phyloP scores from a whole-genome alignment of 495 filamentous ascomycete species.

The Talaromyces borbonicus region DNA sequence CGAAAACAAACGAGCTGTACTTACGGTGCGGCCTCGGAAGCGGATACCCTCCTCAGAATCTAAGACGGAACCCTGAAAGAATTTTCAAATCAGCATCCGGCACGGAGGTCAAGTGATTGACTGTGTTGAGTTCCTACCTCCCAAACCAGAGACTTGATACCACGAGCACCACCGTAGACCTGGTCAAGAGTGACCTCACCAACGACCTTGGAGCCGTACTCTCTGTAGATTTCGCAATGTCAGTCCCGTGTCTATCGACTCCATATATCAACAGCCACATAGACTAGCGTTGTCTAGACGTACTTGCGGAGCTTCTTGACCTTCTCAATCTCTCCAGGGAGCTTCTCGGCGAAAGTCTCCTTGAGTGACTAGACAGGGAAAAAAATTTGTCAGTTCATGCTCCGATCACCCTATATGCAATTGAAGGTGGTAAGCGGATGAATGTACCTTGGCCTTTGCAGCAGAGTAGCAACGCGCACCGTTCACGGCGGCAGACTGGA shows the following conservation, averaged over 20 bases:
- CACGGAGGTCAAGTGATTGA: not conserved
- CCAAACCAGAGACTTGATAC: conserved; percentile 97
- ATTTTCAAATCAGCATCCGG: conserved; percentile 7
- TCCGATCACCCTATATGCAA: conserved; percentile 9
- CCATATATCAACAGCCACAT: too few relatives aligned
- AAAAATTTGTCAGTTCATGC: conserved; percentile 18
- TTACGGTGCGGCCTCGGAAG: conserved; percentile 88
- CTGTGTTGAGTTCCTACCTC: conserved; percentile 46
- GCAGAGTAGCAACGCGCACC: conserved; percentile 82
- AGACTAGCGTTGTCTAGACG: too few relatives aligned
- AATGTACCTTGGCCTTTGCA: conserved; percentile 68
- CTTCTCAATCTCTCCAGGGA: conserved; percentile 95
- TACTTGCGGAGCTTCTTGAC: conserved; percentile 97
- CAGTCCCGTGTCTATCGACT: too few relatives aligned
- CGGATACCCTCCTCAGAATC: conserved; percentile 98
- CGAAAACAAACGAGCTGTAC: conserved; percentile 7
- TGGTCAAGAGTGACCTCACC: conserved; percentile 99
- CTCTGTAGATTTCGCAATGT: conserved; percentile 40
- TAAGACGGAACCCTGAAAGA: conserved; percentile 73
- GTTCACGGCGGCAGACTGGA: conserved; percentile 64
- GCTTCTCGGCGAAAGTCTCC: conserved; percentile 92
- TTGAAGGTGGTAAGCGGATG: conserved; percentile 12
- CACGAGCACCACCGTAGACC: conserved; percentile 97
- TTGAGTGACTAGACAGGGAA: conserved; percentile 67
- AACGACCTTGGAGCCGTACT: conserved; percentile 86